Percentiles rank a stretch among this genome's conserved stretches.
phyloP scores from a whole-genome alignment of 768 basidiomycete genomes.

The Rhodotorula kratochvilovae region DNA sequence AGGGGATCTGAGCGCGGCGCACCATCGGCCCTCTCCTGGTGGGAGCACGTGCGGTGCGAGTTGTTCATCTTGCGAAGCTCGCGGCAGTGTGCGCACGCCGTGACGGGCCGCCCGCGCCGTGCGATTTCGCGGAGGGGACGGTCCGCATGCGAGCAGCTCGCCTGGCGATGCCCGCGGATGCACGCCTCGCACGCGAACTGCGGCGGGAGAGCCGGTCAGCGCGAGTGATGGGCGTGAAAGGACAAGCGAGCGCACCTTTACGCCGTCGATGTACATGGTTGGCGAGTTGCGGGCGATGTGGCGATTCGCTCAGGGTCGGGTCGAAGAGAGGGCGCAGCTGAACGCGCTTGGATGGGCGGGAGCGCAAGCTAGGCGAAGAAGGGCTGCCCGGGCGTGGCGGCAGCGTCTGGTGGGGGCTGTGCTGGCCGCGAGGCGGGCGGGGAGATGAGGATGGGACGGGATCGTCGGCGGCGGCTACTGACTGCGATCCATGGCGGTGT shows the following conservation, averaged over 20 bases:
- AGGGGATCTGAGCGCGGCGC: background rate
- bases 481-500: too few species aligned
- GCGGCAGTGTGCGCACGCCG: slow-evolving; percentile 81
- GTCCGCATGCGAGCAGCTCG: slow-evolving; percentile 77
- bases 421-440: too few species aligned
- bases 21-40: slow-evolving; percentile 2
- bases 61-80: slow-evolving; percentile 68
- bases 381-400: too few species aligned
- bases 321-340: too few species aligned
- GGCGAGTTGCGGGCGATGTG: too few species aligned
- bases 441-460: too few species aligned
- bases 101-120: slow-evolving; percentile 85
- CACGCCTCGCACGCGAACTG: slow-evolving; percentile 67
- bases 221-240: too few species aligned
- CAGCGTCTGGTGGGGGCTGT: too few species aligned
- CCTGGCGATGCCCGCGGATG: slow-evolving; percentile 90
- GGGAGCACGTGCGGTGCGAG: slow-evolving; percentile 19
- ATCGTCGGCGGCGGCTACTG: too few species aligned
- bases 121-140: slow-evolving; percentile 88
- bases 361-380: too few species aligned
- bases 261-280: slow-evolving; percentile 29
- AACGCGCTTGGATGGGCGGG: too few species aligned
- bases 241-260: slow-evolving; percentile 12
- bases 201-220: background rate
- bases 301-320: too few species aligned